Evolutionary conservation across 2,329 filamentous ascomycete species (phyloP), one percentile per base, ranked within the genome.

Genomic region (Aureobasidium pullulans): DNA sequence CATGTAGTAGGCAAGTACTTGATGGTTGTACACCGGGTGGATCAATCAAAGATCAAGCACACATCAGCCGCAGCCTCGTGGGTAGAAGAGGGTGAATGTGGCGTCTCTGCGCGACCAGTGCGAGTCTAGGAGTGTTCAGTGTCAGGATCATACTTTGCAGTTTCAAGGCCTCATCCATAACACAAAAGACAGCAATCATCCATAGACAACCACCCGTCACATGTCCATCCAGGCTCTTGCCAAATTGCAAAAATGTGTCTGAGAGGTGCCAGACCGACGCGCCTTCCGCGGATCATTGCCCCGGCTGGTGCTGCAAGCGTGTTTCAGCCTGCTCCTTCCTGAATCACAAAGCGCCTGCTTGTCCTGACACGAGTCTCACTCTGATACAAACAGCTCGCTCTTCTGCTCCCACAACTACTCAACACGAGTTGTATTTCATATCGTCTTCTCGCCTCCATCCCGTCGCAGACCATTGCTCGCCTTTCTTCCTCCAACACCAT

Each of bases 41-140:
- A 36, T 36, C 34, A 36, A 13, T 13, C 8, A 8, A 36, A 36
- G 13, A 36, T 9, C 10, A n/a, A 40, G 9, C 37, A 31, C 29
- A 52, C 48, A 52, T 52, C 48, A 52, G 48, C 48, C 48, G 48
- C 48, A 40, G 36, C 36, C 23, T 8, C 13, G 48, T 52, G 34
- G 36, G 23, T 49, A 49, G 37, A 31, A 37, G 47, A 37, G 32
- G 10, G 10, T 15, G 19, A 16, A 9, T 15, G 48, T 40, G 48
- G 48, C 48, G 34, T 52, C 48, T 49, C n/a, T 23, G 32, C 32
- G 46, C 46, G 46, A 36, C 46, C 46, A 36, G 46, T 19, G 23
- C 16, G 13, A 52, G 48, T n/a, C 10, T 15, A 5, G 19, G 28
- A 6, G 13, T 40, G 48, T 31, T 15, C 16, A 6, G 13, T 40